phyloP scores from a whole-genome alignment of 345 rosid species.

The Trapa incisa region DNA sequence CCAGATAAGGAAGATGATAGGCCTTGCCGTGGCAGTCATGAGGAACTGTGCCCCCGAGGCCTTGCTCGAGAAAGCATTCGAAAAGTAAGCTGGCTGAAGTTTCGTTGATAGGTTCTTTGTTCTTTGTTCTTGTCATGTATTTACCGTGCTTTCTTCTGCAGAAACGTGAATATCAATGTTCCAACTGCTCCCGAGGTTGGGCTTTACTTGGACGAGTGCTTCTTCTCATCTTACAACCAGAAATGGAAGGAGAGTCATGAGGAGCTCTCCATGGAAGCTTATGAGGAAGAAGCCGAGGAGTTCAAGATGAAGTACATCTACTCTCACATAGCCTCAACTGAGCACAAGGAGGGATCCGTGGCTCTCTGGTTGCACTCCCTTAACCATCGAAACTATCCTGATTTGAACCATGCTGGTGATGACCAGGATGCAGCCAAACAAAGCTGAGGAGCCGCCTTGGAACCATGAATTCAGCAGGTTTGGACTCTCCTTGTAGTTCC shows the following conservation, averaged over 20 bases:
- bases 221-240: constrained; percentile 65
- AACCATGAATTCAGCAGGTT: neutral
- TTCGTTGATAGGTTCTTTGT: neutral
- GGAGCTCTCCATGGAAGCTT: constrained; percentile 70
- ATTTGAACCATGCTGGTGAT: constrained; percentile 16
- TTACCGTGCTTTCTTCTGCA: constrained; percentile 8
- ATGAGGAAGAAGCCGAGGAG: constrained; percentile 54
- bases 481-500: neutral
- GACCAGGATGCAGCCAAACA: constrained; percentile 1
- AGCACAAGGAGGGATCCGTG: constrained; percentile 71
- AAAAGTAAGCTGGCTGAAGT: constrained; percentile 32
- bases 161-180: constrained; percentile 58
- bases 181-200: constrained; percentile 99
- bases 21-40: constrained; percentile 79
- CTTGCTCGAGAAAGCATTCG: constrained; percentile 49
- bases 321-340: constrained; percentile 68
- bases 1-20: constrained; percentile 88
- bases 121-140: neutral
- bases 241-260: constrained; percentile 80
- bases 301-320: constrained; percentile 78
- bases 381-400: constrained; percentile 74
- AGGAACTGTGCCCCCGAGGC: constrained; percentile 73
- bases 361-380: constrained; percentile 92
- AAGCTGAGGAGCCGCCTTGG: neutral
- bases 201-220: constrained; percentile 85